Evolutionary conservation across 2,329 filamentous ascomycete species (phyloP), one percentile per base, ranked within the genome.

Genomic region (Claviceps africana): DNA sequence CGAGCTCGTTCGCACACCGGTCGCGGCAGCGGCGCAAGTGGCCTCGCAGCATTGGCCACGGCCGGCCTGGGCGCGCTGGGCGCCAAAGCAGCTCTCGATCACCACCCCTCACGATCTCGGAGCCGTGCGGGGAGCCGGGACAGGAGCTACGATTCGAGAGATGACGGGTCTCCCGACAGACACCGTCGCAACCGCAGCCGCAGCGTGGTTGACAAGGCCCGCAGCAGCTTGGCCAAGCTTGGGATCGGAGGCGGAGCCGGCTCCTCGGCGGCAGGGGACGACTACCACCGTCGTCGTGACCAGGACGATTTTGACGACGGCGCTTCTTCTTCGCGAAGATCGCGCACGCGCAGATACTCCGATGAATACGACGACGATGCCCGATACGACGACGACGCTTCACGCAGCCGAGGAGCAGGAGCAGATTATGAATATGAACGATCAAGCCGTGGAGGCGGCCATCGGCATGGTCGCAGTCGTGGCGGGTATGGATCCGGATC

Each of bases 41-140:
- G 79, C 33, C 72, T 83, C n/a, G 81, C 80, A 22, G 80, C 79
- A 28, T 70, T 83, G 44, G 79, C 80, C 13, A 81, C 80, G 1
- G 80, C 80, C 30, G 80, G 79, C 21, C 63, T 83, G 3, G 79
- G 78, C 51, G 79, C 78, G 9, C 58, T 83, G 13, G 78, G 76
- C 40, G 79, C 74, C 47, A 84, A 83, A 70, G 83, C 83, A 67
- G 64, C 78, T 46, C 60, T 74, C 37, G 75, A 67, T 42, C 75
- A 66, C n/a, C 68, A 72, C 46, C 25, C 44, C 31, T 82, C 79
- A 9, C 76, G 80, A 55, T 69, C 67, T 25, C 65, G 64, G 54
- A 80, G 78, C 56, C 75, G 78, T 50, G 71, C 76, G 33, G 69
- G 72, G 22, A 72, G 71, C 50, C 62, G 62, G 28, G 73, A 74